These are phyloP conservation scores for Microcos paniculata DNA, from an alignment of 345 rosid genomes.

Conservation along the genomic window DNA sequence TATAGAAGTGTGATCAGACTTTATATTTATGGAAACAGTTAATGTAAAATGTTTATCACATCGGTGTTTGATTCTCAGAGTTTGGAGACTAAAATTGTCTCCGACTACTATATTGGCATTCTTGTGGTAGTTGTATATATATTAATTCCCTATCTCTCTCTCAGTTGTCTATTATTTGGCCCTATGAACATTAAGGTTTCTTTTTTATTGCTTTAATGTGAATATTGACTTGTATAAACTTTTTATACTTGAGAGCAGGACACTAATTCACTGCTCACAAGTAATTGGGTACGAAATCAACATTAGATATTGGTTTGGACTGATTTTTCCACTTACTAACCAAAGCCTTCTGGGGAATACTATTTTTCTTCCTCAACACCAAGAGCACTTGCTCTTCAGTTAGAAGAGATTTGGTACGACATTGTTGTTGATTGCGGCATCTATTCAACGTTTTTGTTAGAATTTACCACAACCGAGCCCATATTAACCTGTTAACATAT, in stretches of 20 bases:
- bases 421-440: background rate
- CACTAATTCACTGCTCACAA: background rate
- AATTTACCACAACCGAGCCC: background rate
- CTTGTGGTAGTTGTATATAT: no score
- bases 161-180: background rate
- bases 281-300: background rate
- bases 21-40: background rate
- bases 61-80: background rate
- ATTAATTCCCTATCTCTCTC: no score
- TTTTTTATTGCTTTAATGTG: background rate
- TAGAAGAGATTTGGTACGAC: background rate
- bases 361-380: background rate
- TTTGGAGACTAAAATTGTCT: no score
- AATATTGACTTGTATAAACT: background rate
- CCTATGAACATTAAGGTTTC: background rate
- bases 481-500: background rate
- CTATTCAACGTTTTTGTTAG: background rate
- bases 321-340: background rate
- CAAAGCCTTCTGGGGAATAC: background rate
- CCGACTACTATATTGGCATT: no score
- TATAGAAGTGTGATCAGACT: background rate
- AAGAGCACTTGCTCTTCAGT: background rate
- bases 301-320: background rate
- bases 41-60: no score
- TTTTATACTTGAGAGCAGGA: background rate